Conservation (phyloP, 169 alveolate genomes). For the Plasmodium blacklocki region DNA sequence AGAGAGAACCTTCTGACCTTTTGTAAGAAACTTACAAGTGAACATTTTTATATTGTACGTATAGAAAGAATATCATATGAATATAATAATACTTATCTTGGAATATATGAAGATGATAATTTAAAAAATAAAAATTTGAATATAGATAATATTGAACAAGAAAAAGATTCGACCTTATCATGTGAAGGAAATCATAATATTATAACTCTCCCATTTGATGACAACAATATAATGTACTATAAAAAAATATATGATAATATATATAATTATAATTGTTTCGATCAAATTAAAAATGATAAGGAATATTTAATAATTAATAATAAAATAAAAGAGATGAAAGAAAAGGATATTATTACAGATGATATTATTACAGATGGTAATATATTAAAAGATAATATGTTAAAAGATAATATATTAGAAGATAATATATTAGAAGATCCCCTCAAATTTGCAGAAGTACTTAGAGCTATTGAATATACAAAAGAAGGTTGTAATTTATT, state of each 20-base stretch:
- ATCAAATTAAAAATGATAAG: not conserved
- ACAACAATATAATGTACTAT: not conserved
- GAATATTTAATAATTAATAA: not conserved
- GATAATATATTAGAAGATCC: slow-evolving; percentile 9
- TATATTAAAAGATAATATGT: not conserved
- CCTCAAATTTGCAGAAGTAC: slow-evolving; percentile 25
- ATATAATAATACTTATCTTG: not conserved
- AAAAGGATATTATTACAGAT: not conserved
- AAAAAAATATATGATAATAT: not conserved
- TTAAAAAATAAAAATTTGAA: not conserved
- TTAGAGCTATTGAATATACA: slow-evolving; percentile 58
- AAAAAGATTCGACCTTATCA: slow-evolving; percentile 11
- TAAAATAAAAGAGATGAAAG: not conserved
- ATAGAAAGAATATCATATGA: slow-evolving; percentile 19
- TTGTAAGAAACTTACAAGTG: slow-evolving; percentile 35
- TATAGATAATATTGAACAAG: not conserved
- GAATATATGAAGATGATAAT: slow-evolving; percentile 1
- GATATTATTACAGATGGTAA: too few relatives aligned
- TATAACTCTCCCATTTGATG: not conserved
- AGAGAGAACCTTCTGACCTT: slow-evolving; percentile 13
- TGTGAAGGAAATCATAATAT: not conserved
- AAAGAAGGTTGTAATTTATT: slow-evolving; percentile 61
- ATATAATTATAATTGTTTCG: not conserved
- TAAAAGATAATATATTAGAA: not conserved
- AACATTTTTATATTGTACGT: slow-evolving; percentile 23